Base-by-base conservation (phyloP, 2,329 filamentous ascomycete genomes). In the Triangularia verruculosa region DNA sequence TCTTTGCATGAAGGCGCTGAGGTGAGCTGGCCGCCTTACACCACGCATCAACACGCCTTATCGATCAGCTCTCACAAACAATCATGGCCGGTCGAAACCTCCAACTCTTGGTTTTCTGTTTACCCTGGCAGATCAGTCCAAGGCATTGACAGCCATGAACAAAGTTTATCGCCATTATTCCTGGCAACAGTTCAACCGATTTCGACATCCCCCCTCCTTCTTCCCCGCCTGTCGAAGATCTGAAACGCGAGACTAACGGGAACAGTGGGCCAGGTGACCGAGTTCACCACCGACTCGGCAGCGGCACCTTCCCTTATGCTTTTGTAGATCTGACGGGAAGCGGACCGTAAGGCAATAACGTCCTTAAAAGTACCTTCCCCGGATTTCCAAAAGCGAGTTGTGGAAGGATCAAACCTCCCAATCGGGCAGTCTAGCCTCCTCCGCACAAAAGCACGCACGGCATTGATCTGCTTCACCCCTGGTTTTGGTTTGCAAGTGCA, bases 161-260 rank as follows among this genome's bases (percentile, higher is more conserved):
- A 22, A 47, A 52, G 11, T 28, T 30, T 20, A 28, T 39, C 11
- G 6, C 22, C 43, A 24, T 53, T n/a, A 24, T n/a, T 47, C 61
- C 34, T 51, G 52, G 53, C n/a, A 25, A 57, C 34, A 25, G 27
- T 27, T 57, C 43, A 57, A 11, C 5, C 27, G 58, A 55, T 54
- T 7, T 17, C 2, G 20, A 52, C 17, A 9, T n/a, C n/a, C 24
- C 24, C 47, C 24, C 47, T 2, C 2, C 25, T 13, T 54, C n/a
- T n/a, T n/a, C n/a, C 51, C 25, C 51, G 20, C 25, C 2, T 52
- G n/a, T 25, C 54, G 64, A 28, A 57, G 57, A 64, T 66, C 59
- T 66, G 66, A 67, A 67, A 66, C 66, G 30, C 62, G 25, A 57
- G 39, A 47, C 39, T 47, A 47, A 47, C 54, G 34, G 43, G 25